A percentile compares a stretch with the other conserved stretches of the same genome.
These are phyloP conservation scores for Lolium rigidum DNA, from an alignment of 176 grass and related monocot genomes.

Conservation along the genomic window DNA sequence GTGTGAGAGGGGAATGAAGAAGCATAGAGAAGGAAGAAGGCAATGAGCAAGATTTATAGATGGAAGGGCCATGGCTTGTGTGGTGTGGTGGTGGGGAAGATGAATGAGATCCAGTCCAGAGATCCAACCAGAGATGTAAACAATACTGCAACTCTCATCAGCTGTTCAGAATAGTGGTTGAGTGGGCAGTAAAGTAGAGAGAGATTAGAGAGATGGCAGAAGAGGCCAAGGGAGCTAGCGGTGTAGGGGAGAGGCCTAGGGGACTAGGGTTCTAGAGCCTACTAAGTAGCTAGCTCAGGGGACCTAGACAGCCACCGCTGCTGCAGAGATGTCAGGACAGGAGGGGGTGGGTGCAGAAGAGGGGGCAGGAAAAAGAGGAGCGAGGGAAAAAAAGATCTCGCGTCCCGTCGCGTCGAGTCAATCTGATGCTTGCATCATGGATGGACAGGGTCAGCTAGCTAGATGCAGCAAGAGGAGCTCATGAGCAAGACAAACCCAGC, in stretches of 20 bases:
- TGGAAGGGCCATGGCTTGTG: neutral
- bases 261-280: slow-evolving; percentile 31
- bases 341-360: slow-evolving; percentile 41
- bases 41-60: slow-evolving; percentile 54
- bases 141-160: slow-evolving; percentile 29
- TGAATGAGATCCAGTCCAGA: slow-evolving; percentile 36
- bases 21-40: neutral
- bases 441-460: slow-evolving; percentile 16
- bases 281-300: slow-evolving; percentile 30
- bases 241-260: slow-evolving; percentile 1
- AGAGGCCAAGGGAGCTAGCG: slow-evolving; percentile 14
- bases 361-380: slow-evolving; percentile 37
- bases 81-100: neutral
- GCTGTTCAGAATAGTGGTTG: slow-evolving; percentile 53
- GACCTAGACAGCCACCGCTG: slow-evolving; percentile 51
- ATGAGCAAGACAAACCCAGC: slow-evolving; percentile 42
- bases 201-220: slow-evolving; percentile 10
- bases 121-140: slow-evolving; percentile 20
- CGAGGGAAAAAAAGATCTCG: neutral
- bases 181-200: slow-evolving; percentile 45
- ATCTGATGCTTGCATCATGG: neutral
- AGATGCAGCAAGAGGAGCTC: neutral
- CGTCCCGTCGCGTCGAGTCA: slow-evolving; percentile 8
- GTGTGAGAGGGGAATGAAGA: neutral
- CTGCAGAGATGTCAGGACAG: slow-evolving; percentile 43